Conservation (phyloP, 495 filamentous ascomycete genomes). For the Bacidia rubella region DNA sequence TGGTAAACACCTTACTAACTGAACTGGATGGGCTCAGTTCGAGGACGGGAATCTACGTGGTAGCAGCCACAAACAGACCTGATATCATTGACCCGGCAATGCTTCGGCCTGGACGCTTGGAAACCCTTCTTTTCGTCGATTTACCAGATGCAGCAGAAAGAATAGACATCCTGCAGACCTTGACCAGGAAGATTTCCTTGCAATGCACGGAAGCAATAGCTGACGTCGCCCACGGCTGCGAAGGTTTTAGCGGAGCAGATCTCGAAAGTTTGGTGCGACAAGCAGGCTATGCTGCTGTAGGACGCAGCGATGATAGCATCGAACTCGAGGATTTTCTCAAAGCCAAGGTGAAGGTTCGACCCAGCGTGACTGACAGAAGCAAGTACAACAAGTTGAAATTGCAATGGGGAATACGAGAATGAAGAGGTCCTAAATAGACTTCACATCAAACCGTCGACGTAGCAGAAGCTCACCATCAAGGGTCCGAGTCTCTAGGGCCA, state of each 20-base stretch:
- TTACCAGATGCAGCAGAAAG: conserved; percentile 67
- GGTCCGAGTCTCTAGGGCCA: no score
- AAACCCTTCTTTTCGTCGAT: conserved; percentile 81
- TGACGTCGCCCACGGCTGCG: conserved; percentile 56
- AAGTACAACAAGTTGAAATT: conserved; percentile 52
- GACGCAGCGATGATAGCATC: conserved; percentile 43
- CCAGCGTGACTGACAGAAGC: conserved; percentile 64
- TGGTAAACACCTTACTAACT: conserved; percentile 94
- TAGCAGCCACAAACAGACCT: conserved; percentile 87
- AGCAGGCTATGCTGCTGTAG: conserved; percentile 64
- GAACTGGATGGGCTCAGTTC: conserved; percentile 80
- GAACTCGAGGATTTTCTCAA: conserved; percentile 61
- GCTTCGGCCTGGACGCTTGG: conserved; percentile 80
- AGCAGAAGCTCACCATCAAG: no score
- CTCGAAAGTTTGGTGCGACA: conserved; percentile 61
- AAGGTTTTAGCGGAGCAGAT: conserved; percentile 87
- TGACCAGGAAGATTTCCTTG: conserved; percentile 49
- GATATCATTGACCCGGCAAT: conserved; percentile 96
- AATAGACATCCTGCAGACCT: conserved; percentile 69
- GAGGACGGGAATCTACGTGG: conserved; percentile 80
- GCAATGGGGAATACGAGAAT: conserved; percentile 31
- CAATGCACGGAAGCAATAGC: conserved; percentile 32
- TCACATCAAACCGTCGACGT: no score
- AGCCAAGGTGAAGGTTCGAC: conserved; percentile 56
- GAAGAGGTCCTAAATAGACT: no score